A percentile compares a stretch with the other conserved stretches of the same genome.
These are phyloP conservation scores for Pistacia integerrima DNA, from an alignment of 345 rosid genomes.

Conservation along the genomic window DNA sequence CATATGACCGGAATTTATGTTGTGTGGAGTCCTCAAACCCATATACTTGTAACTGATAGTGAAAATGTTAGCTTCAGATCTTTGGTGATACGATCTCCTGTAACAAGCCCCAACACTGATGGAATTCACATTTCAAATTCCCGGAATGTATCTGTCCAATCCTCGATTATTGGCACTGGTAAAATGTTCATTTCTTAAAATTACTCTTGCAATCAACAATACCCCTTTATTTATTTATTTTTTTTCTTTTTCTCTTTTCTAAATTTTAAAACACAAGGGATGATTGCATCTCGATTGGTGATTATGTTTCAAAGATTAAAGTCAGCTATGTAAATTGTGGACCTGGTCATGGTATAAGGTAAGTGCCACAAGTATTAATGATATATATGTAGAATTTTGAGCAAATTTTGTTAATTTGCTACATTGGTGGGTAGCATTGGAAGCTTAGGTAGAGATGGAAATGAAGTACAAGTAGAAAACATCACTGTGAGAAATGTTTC, in stretches of 20 bases:
- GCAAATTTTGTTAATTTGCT: too few species aligned
- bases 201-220: too few species aligned
- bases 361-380: neutral
- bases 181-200: neutral
- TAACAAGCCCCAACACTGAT: slow-evolving; percentile 47
- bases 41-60: slow-evolving; percentile 11
- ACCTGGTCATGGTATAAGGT: slow-evolving; percentile 43
- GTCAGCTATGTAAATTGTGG: slow-evolving; percentile 24
- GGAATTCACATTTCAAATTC: slow-evolving; percentile 39
- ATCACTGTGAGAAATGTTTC: slow-evolving; percentile 3
- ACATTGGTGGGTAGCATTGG: slow-evolving; percentile 21
- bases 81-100: slow-evolving; percentile 25
- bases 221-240: too few species aligned
- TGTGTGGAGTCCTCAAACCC: slow-evolving; percentile 31
- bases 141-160: slow-evolving; percentile 7
- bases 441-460: slow-evolving; percentile 32
- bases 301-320: neutral
- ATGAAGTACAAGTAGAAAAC: slow-evolving; percentile 22
- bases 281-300: slow-evolving; percentile 36
- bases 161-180: slow-evolving; percentile 30
- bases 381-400: too few species aligned
- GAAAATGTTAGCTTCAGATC: slow-evolving; percentile 13
- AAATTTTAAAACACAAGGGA: slow-evolving; percentile 23
- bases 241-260: neutral
- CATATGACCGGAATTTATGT: neutral